Evolutionary conservation across 768 basidiomycete genomes (phyloP), one percentile per base, ranked within the genome.

Genomic region (Xerocomus potaroensis): DNA sequence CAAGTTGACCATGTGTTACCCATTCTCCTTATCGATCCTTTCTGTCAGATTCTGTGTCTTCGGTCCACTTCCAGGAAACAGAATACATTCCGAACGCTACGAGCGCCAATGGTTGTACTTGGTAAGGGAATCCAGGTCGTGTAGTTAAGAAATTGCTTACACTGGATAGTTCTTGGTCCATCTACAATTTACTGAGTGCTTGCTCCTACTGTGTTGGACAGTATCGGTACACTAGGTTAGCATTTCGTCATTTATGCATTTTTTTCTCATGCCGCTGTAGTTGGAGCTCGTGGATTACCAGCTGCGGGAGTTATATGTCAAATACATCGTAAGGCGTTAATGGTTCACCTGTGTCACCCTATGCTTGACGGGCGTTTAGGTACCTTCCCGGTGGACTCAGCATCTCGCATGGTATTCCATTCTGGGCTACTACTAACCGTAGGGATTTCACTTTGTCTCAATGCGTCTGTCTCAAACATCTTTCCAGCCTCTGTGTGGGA

Each of bases 101-200:
- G 32, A 53, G 44, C 3, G 40, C 44, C 1, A 62, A 55, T 3
- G 19, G 10, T 21, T 64, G 62, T 18, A 60, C 57, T 22, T 64
- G 63, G 64, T 66, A 24, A 43, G 51, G 26, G 2, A 27, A 0
- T 32, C 10, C n/a, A 6, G 7, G 27, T 16, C 23, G 32, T 4
- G 29, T 26, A 2, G 16, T 22, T 40, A 16, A 15, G 3, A 10
- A 29, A 8, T 19, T 40, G n/a, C 31, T 59, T n/a, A 59, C 19
- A 11, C 12, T 6, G 1, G 2, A 43, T 35, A 64, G 64, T 27
- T 64, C 55, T 14, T 64, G 64, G 63, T 61, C 64, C 14, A 49
- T 52, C 29, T 64, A 66, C 36, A 64, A 64, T 40, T 45, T 64
- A 10, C 9, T 66, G 35, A 66, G 62, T 14, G 62, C 59, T 15